phyloP scores from a whole-genome alignment of 2,329 filamentous ascomycete genomes.

The Thielaviopsis ethacetica region DNA sequence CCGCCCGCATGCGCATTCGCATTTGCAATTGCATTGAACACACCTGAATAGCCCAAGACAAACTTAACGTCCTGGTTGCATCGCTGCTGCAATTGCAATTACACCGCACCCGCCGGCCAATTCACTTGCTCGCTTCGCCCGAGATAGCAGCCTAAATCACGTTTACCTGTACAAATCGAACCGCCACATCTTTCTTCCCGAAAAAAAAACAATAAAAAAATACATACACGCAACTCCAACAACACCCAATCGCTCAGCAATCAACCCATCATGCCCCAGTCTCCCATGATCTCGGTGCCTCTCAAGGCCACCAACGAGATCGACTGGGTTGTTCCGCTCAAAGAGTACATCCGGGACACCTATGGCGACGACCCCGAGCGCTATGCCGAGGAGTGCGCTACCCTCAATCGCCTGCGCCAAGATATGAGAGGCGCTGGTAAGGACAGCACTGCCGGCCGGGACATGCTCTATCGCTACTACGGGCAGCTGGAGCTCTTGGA shows the following conservation, averaged over 20 bases:
- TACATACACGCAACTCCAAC: neutral
- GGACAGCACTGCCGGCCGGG: constrained; percentile 83
- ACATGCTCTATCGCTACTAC: constrained; percentile 93
- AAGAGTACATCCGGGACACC: constrained; percentile 79
- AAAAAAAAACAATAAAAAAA: too few relatives aligned
- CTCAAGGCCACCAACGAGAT: constrained; percentile 93
- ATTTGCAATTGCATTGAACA: too few relatives aligned
- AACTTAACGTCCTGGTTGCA: too few relatives aligned
- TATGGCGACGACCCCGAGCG: constrained; percentile 95
- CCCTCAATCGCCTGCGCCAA: constrained; percentile 85
- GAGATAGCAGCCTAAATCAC: too few relatives aligned
- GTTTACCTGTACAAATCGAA: too few relatives aligned
- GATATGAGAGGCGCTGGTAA: constrained; percentile 97
- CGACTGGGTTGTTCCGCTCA: constrained; percentile 88
- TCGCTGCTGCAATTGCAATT: too few relatives aligned
- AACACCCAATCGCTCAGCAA: neutral
- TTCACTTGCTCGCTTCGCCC: too few relatives aligned
- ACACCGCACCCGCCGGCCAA: too few relatives aligned
- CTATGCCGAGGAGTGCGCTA: constrained; percentile 88
- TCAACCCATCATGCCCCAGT: constrained; percentile 52
- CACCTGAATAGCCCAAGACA: too few relatives aligned
- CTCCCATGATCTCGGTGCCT: constrained; percentile 89
- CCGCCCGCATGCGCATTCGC: too few relatives aligned
- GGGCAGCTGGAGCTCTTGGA: constrained; percentile 91
- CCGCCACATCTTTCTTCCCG: too few relatives aligned